Base-by-base conservation (phyloP, 805 yeast species). In the Cephaloascus albidus region DNA sequence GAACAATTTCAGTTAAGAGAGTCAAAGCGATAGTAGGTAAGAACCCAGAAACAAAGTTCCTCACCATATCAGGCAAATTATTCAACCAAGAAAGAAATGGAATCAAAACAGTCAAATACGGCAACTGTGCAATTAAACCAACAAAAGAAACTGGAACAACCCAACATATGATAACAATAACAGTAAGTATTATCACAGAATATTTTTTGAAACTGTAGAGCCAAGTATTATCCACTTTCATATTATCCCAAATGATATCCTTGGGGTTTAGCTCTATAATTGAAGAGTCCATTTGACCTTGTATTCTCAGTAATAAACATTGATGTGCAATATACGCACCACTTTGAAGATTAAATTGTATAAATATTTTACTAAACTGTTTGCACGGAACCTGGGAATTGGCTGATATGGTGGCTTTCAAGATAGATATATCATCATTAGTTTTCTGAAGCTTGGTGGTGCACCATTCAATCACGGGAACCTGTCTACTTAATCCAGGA, bases 81-180 rank as follows among this genome's bases (percentile, higher is more conserved):
- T 74, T 65, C 10, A 83, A 45, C 76, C 83, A 75, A 1, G 64
- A 54, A 26, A 82, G 56, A 27, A 74, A 66, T 0, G 94, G 93
- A 19, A 83, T 58, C 36, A 81, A 59, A 19, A 70, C 66, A 0
- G 81, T 71, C 36, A 85, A 54, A 44, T 78, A 72, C 0, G 89
- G 85, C 3, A 81, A 63, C 48, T 87, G 95, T 0, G 94, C 76
- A 0, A 88, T 60, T 23, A 86, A 59, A 1, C 90, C 88, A 15
- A 86, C 77, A 42, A 84, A 68, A 0, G 95, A 86, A 1, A 87
- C 90, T 0, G 96, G 96, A 1, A 87, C 56, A 1, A 86, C 85
- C 81, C 95, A 88, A 33, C 60, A 52, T 3, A 69, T 45, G 4
- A 81, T 78, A 1, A 85, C 60, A 1, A 66, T 43, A 6, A 75